These are phyloP conservation scores for Astraeus odoratus DNA, from an alignment of 768 basidiomycete genomes.

Conservation along the genomic window DNA sequence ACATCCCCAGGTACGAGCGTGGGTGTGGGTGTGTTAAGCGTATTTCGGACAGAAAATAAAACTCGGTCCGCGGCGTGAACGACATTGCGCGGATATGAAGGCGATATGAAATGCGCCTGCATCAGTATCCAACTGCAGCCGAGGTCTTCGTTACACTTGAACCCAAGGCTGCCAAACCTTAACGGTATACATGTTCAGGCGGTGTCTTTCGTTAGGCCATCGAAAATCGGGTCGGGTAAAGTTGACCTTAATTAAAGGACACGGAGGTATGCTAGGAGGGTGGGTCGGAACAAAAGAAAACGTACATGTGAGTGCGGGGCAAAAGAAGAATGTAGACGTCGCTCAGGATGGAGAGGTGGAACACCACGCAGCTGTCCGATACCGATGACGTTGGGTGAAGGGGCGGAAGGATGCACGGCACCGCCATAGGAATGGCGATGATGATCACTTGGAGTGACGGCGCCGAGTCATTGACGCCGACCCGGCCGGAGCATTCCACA, in stretches of 20 bases:
- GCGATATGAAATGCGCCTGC: slow-evolving; percentile 8
- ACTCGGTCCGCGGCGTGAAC: slow-evolving; percentile 19
- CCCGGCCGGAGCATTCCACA: not conserved
- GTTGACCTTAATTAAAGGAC: not conserved
- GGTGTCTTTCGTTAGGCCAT: not conserved
- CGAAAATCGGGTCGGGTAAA: not conserved
- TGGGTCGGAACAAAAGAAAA: too few relatives aligned
- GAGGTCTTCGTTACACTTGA: slow-evolving; percentile 1
- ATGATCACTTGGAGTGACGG: too few relatives aligned
- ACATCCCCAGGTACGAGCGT: not conserved
- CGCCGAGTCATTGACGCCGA: not conserved
- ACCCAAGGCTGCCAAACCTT: not conserved
- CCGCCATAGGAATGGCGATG: not conserved
- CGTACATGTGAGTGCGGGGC: too few relatives aligned
- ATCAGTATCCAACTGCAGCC: slow-evolving; percentile 7
- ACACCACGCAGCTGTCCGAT: too few relatives aligned
- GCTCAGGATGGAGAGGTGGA: too few relatives aligned
- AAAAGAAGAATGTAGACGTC: too few relatives aligned
- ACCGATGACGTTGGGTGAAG: too few relatives aligned
- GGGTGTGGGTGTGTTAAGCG: too few relatives aligned
- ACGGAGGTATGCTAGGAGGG: too few relatives aligned
- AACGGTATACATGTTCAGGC: not conserved
- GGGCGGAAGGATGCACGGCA: not conserved
- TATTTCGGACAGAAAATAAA: not conserved
- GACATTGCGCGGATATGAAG: slow-evolving; percentile 27